Evolutionary conservation across 2,329 filamentous ascomycete species (phyloP), one percentile per base, ranked within the genome.

Genomic region (Grosmannia huntii): DNA sequence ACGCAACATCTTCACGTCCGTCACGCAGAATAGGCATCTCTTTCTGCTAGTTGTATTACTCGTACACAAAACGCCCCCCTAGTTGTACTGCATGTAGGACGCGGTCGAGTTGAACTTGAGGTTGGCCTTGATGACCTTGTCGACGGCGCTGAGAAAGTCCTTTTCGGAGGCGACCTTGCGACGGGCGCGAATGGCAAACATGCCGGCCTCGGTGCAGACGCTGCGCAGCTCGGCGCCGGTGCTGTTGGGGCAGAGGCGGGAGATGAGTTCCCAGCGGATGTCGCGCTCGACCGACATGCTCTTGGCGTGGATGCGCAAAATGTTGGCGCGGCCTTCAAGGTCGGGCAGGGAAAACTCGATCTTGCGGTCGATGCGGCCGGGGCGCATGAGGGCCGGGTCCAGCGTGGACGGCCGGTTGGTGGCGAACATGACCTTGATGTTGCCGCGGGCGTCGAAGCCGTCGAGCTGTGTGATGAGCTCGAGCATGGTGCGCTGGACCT

Each of bases 361-460:
- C 81, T 99, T 99, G 68, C 94, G 84, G 73, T 99, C 94, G 71
- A 99, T 99, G 80, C 94, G 91, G 64, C 94, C 94, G 55, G 94
- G 94, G 65, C 94, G 86, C 70, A 99, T 99, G 64, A 99, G 80
- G 21, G 94, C 94, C 58, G 94, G 94, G 69, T 99, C 95, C 25
- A 99, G 80, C 2, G 90, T 95, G 64, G 99, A 95, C 65, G 99
- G 97, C 82, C 97, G 97, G 84, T 99, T 99, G 65, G 94, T 99
- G n/a, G 94, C 95, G 90, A 99, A 97, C 73, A 99, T 92, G 64
- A 99, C 94, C 79, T 99, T 99, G 74, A 99, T 92, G 71, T 99
- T 94, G 66, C 95, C 95, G 62, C 94, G 89, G 71, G 99, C 94
- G 69, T 99, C 94, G 75, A 99, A 99, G 68, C 94, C 94, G 71